phyloP scores from a whole-genome alignment of 2,329 filamentous ascomycete species.

The Dactylellina parvicollis region DNA sequence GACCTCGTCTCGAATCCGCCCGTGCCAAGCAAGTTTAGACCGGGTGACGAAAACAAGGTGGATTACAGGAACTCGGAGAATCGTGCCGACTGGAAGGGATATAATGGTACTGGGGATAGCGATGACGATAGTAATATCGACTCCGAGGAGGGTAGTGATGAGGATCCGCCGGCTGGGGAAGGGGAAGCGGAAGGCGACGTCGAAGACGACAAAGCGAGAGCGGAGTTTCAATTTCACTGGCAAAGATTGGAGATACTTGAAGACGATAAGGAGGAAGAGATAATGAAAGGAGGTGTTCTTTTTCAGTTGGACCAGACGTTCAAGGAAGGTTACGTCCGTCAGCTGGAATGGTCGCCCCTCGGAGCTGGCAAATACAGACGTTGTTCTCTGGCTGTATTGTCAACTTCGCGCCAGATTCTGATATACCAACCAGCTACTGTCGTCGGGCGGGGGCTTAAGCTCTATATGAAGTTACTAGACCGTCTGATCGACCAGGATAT shows the following conservation, averaged over 20 bases:
- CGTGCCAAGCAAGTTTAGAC: slow-evolving; percentile 47
- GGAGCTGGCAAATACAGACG: slow-evolving; percentile 37
- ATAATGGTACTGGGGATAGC: slow-evolving; percentile 10
- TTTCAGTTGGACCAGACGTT: slow-evolving; percentile 50
- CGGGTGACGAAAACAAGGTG: slow-evolving; percentile 51
- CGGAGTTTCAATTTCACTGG: slow-evolving; percentile 53
- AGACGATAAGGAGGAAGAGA: slow-evolving; percentile 33
- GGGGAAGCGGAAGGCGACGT: slow-evolving; percentile 37
- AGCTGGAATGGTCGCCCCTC: slow-evolving; percentile 51
- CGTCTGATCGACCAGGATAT: slow-evolving; percentile 45
- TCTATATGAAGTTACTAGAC: slow-evolving; percentile 42
- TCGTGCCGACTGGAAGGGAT: slow-evolving; percentile 34
- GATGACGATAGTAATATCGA: not conserved
- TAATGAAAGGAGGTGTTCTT: slow-evolving; percentile 43
- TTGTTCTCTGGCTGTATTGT: slow-evolving; percentile 39
- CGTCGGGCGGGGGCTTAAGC: slow-evolving; percentile 38
- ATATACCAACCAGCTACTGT: slow-evolving; percentile 48
- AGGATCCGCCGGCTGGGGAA: not conserved
- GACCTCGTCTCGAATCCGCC: slow-evolving; percentile 50
- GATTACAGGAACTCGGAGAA: slow-evolving; percentile 47
- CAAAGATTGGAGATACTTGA: slow-evolving; percentile 42
- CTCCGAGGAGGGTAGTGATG: slow-evolving; percentile 9
- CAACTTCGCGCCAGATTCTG: slow-evolving; percentile 37
- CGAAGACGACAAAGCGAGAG: slow-evolving; percentile 42
- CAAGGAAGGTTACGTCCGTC: slow-evolving; percentile 40